Evolutionary conservation across 306 rosid genomes (phyloP), one percentile per base, ranked within the genome.

Genomic region (Cucumis hystrix): DNA sequence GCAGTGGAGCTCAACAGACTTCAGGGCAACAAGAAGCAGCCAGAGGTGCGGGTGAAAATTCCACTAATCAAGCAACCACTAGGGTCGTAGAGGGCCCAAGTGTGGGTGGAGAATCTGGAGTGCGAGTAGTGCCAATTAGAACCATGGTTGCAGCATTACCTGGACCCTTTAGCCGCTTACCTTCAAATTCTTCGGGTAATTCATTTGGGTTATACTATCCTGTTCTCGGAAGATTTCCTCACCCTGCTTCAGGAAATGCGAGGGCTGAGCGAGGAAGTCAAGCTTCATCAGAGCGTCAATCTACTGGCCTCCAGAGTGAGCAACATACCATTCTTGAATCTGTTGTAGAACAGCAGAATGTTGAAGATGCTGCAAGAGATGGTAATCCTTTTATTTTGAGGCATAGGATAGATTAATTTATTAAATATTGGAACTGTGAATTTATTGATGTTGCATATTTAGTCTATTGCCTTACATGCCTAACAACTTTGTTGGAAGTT

Each of bases 121-220:
- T 89, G n/a, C 83, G 98, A 85, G 82, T 91, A 80, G 82, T 96
- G 78, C 99, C 99, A 33, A 75, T 91, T 79, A 89, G 99, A 85
- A 89, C 96, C 81, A 85, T 92, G 97, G 90, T 92, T 87, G 90
- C 91, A 71, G 80, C 97, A 63, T 87, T 91, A 57, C 96, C 96
- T 37, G 87, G 88, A 55, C 63, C 96, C 58, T 86, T 91, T 52
- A 84, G 88, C 74, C 96, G 84, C 74, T 74, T 82, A 25, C 83
- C 96, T 77, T 81, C 91, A 60, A 95, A 92, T 77, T 77, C 97
- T 57, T 83, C 97, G 58, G 91, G 91, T 88, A 90, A 83, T 86
- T 84, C 93, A 21, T 28, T 88, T 63, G 98, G 97, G 65, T 82
- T 92, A 83, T 92, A 84, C 92, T 83, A 94, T 87, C 98, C 97